These are phyloP conservation scores for Lactifluus rugatus DNA, from an alignment of 768 basidiomycete genomes.

Conservation along the genomic window DNA sequence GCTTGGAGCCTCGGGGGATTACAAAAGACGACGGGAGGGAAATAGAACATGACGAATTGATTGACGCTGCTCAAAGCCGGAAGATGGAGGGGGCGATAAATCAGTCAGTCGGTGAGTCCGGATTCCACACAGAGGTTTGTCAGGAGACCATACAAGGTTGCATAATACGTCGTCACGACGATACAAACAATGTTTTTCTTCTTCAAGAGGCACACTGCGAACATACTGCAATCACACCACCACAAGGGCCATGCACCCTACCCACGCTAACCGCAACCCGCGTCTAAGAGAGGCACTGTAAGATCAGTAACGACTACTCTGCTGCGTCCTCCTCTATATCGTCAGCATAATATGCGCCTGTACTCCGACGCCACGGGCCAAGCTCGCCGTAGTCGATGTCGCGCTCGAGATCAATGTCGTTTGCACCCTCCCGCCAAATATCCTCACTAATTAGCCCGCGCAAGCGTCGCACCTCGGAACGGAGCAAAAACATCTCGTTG, in stretches of 20 bases:
- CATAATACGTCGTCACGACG: conserved; percentile 3
- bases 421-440: conserved; percentile 27
- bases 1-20: not conserved
- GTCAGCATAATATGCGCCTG: conserved; percentile 17
- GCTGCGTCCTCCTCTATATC: conserved; percentile 14
- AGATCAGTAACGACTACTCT: conserved; percentile 6
- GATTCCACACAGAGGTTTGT: not conserved
- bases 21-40: not conserved
- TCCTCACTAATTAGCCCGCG: conserved; percentile 31
- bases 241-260: not conserved
- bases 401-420: conserved; percentile 41
- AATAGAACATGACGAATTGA: not conserved
- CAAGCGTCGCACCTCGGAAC: conserved; percentile 57
- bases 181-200: conserved; percentile 5
- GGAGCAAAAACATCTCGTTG: conserved; percentile 58
- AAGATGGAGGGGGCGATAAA: not conserved
- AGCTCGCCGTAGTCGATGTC: conserved; percentile 51
- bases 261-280: not conserved
- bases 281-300: not conserved
- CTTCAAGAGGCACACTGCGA: not conserved
- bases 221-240: conserved; percentile 3
- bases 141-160: conserved; percentile 3
- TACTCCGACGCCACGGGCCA: conserved; percentile 21
- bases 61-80: not conserved
- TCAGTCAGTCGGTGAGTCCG: not conserved